phyloP scores from a whole-genome alignment of 192 early-diverging fungal genomes.

The Mortierella alpina region DNA sequence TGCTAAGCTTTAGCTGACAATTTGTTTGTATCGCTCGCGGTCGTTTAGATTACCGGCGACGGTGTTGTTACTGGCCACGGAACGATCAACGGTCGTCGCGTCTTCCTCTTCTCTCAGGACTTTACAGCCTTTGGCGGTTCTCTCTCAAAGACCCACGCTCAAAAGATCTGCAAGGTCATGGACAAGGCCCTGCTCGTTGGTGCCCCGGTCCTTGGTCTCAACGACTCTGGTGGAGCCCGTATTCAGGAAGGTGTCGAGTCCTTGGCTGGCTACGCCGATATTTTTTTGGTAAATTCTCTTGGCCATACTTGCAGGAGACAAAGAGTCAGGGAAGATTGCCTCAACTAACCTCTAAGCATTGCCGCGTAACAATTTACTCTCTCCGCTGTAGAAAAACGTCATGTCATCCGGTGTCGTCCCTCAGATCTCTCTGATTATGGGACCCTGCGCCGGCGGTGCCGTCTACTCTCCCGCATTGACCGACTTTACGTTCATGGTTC shows the following conservation, averaged over 20 bases:
- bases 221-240: conserved; percentile 97
- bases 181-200: conserved; percentile 92
- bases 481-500: conserved; percentile 98
- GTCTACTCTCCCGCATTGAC: conserved; percentile 98
- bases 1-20: not conserved
- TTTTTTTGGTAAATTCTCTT: conserved; percentile 75
- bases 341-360: not conserved
- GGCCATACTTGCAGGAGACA: not conserved
- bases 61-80: conserved; percentile 97
- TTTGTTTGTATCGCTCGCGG: not conserved
- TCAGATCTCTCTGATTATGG: conserved; percentile 97
- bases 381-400: conserved; percentile 77
- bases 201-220: conserved; percentile 94
- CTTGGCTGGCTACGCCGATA: conserved; percentile 95
- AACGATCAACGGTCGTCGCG: conserved; percentile 89
- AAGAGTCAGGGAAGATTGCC: not conserved
- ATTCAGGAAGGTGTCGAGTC: conserved; percentile 99
- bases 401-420: conserved; percentile 93
- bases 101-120: conserved; percentile 94
- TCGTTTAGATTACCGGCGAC: conserved; percentile 84
- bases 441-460: conserved; percentile 96
- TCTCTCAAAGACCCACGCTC: conserved; percentile 87
- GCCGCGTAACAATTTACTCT: not conserved
- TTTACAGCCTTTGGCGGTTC: conserved; percentile 95
- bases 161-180: conserved; percentile 95